These are phyloP conservation scores for Venturia effusa DNA, from an alignment of 2,329 filamentous ascomycete species.

Conservation along the genomic window DNA sequence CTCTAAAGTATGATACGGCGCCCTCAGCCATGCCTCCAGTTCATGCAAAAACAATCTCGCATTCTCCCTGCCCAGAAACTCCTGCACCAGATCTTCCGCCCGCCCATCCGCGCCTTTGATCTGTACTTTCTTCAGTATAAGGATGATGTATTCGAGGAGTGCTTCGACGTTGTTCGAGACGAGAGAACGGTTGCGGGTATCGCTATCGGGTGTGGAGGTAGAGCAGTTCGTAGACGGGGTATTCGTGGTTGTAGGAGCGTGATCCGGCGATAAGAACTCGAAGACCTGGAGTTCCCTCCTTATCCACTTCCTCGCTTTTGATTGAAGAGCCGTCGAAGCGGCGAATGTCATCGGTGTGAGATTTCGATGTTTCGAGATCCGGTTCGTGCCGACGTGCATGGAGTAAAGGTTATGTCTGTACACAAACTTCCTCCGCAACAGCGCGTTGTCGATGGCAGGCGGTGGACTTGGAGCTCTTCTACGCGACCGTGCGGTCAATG, in stretches of 20 bases:
- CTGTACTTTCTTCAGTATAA: constrained; percentile 73
- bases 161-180: constrained; percentile 62
- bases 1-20: constrained; percentile 59
- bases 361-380: constrained; percentile 63
- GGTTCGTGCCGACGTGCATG: constrained; percentile 72
- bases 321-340: constrained; percentile 55
- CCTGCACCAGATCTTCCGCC: constrained; percentile 66
- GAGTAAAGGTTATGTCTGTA: constrained; percentile 66
- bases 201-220: neutral
- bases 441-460: constrained; percentile 20
- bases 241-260: neutral
- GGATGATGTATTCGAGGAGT: constrained; percentile 73
- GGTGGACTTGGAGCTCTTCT: constrained; percentile 17
- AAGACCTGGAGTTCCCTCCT: constrained; percentile 79
- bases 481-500: constrained; percentile 15
- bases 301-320: constrained; percentile 70
- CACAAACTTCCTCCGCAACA: constrained; percentile 56
- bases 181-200: neutral
- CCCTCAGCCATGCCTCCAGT: constrained; percentile 69
- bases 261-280: constrained; percentile 48
- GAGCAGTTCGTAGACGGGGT: neutral
- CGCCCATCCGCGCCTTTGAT: constrained; percentile 67
- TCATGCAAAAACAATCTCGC: constrained; percentile 75
- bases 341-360: constrained; percentile 58
- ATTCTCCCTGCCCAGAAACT: constrained; percentile 66